Evolutionary conservation across 257 asterid genomes (phyloP).

Genomic region (Lycium barbarum): DNA sequence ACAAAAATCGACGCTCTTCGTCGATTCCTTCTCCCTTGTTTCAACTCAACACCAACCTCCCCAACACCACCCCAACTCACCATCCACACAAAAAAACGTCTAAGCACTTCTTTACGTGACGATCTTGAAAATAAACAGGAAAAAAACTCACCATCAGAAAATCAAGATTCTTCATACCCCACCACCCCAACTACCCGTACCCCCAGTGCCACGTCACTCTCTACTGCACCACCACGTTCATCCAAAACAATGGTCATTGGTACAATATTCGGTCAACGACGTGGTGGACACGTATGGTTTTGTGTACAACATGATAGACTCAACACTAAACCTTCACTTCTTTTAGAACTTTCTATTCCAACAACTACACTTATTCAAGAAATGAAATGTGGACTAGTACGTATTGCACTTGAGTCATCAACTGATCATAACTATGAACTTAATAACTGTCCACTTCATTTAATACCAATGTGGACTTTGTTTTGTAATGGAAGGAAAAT

Average conservation of each 20-base stretch:
- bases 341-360: constrained; percentile 85
- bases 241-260: constrained; percentile 93
- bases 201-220: constrained; percentile 35
- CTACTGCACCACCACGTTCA: constrained; percentile 64
- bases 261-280: constrained; percentile 87
- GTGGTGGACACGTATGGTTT: constrained; percentile 91
- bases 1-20: constrained; percentile 75
- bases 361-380: constrained; percentile 78
- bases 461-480: constrained; percentile 83
- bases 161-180: constrained; percentile 34
- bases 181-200: constrained; percentile 40
- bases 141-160: constrained; percentile 32
- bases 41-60: constrained; percentile 50
- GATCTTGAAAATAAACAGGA: constrained; percentile 50
- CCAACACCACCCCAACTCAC: constrained; percentile 51
- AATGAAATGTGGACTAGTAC: constrained; percentile 78
- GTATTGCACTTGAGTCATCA: constrained; percentile 80
- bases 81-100: constrained; percentile 68
- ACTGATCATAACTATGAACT: constrained; percentile 50
- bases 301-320: constrained; percentile 85
- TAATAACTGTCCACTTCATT: constrained; percentile 67
- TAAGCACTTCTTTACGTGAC: constrained; percentile 91
- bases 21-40: constrained; percentile 80
- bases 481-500: constrained; percentile 82
- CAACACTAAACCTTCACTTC: constrained; percentile 63